A percentile compares a stretch with the other conserved stretches of the same genome.
Evolutionary conservation across 192 early-diverging fungal genomes (phyloP).

Genomic region (Oehlia diaphana): DNA sequence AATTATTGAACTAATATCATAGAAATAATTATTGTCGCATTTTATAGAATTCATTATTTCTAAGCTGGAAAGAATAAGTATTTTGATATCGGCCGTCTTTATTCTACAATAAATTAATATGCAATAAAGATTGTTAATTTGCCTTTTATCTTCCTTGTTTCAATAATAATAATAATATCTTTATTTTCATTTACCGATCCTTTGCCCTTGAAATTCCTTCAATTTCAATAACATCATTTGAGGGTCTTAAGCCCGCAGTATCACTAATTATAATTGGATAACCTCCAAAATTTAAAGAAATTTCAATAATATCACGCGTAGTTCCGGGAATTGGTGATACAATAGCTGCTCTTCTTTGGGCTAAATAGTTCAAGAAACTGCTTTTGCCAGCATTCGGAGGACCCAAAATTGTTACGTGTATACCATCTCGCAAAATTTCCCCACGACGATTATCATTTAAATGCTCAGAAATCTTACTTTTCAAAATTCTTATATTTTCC

Average conservation of each 20-base stretch:
- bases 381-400: slow-evolving; percentile 83
- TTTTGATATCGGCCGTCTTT: slow-evolving; percentile 61
- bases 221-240: slow-evolving; percentile 62
- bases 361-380: slow-evolving; percentile 67
- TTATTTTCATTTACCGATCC: slow-evolving; percentile 36
- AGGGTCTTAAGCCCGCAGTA: slow-evolving; percentile 66
- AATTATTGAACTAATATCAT: slow-evolving; percentile 37
- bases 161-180: neutral
- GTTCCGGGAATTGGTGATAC: slow-evolving; percentile 75
- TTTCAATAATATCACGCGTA: slow-evolving; percentile 75
- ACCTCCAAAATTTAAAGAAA: slow-evolving; percentile 69
- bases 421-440: slow-evolving; percentile 73
- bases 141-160: neutral
- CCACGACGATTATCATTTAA: slow-evolving; percentile 64
- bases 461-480: slow-evolving; percentile 44
- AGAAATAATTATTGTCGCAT: neutral
- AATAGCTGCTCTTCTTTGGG: slow-evolving; percentile 72
- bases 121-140: neutral
- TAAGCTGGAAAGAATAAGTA: slow-evolving; percentile 57
- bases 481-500: slow-evolving; percentile 4
- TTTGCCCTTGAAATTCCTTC: slow-evolving; percentile 68
- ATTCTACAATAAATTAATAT: slow-evolving; percentile 32
- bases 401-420: slow-evolving; percentile 68
- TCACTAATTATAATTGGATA: slow-evolving; percentile 77
- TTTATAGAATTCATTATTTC: slow-evolving; percentile 27